Evolutionary conservation across 2,329 filamentous ascomycete genomes (phyloP), one percentile per base, ranked within the genome.

Genomic region (Cordyceps farinosa): DNA sequence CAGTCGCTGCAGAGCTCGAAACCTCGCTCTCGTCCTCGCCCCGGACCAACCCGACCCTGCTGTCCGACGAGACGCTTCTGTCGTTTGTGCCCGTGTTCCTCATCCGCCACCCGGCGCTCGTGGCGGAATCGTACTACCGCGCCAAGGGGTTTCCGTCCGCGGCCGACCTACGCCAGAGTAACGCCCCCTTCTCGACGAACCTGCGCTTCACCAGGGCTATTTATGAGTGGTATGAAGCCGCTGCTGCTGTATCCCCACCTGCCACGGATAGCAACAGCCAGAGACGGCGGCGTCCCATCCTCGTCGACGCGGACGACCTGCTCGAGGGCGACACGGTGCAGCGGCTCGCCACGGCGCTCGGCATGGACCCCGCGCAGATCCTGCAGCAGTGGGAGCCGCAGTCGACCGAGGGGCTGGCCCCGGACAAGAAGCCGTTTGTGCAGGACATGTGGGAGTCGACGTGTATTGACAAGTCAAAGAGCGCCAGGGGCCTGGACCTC

Each of bases 41-140:
- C 7, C 27, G 42, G 30, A 58, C 55, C 30, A 58, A 48, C 44
- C 55, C 55, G 30, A 58, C 55, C n/a, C 10, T 58, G 17, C 40
- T 58, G 5, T 27, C 55, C 7, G 55, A 58, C 44, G 44, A 36
- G n/a, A 36, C 29, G 5, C 44, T 58, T 11, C n/a, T 48, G 30
- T 47, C 42, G 1, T 48, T 58, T 32, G 29, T 36, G 10, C 55
- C 55, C 29, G 6, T 58, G 1, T 58, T 58, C 29, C 17, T 48
- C 13, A 48, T 58, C 13, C 42, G 55, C 5, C 55, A 58, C 55
- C 55, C 55, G 7, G 55, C 42, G 3, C 55, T 58, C 9, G 44
- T 58, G 9, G 55, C 48, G 4, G 55, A 58, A 13, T 58, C 55
- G 6, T 48, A 17, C 11, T 48, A 48, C 13, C 42, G 55, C 42